Conservation (phyloP, 768 basidiomycete genomes). For the Psilocybe cyanescens region DNA sequence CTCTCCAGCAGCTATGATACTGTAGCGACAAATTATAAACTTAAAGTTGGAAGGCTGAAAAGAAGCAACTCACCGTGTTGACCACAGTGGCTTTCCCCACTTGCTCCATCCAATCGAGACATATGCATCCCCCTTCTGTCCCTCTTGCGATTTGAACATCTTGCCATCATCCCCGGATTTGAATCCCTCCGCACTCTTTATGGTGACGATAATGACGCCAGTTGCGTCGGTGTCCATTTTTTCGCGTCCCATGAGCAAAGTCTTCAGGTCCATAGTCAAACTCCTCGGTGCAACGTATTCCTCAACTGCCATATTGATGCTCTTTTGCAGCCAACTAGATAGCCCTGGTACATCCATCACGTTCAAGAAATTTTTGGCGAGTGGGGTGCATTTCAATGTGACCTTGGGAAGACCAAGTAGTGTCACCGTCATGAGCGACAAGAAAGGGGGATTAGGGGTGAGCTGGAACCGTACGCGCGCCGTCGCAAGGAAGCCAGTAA, state of each 20-base stretch:
- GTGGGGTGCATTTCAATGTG: slow-evolving; percentile 65
- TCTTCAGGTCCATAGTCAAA: slow-evolving; percentile 70
- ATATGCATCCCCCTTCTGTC: slow-evolving; percentile 53
- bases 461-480: slow-evolving; percentile 72
- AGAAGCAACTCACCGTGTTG: slow-evolving; percentile 46
- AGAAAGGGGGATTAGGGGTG: slow-evolving; percentile 71
- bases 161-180: slow-evolving; percentile 40
- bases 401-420: slow-evolving; percentile 74
- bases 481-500: slow-evolving; percentile 67
- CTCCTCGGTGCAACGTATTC: slow-evolving; percentile 75
- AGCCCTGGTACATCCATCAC: slow-evolving; percentile 79
- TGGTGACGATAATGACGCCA: slow-evolving; percentile 68
- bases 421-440: slow-evolving; percentile 52
- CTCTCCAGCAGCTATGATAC: slow-evolving; percentile 65
- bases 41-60: neutral
- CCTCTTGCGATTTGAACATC: slow-evolving; percentile 33
- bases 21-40: slow-evolving; percentile 15
- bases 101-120: slow-evolving; percentile 69
- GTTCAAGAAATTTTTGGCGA: slow-evolving; percentile 67
- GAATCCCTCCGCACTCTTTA: slow-evolving; percentile 62
- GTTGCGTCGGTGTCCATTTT: slow-evolving; percentile 68
- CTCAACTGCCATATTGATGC: slow-evolving; percentile 63
- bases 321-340: slow-evolving; percentile 67
- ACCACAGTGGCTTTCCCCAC: slow-evolving; percentile 67
- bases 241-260: slow-evolving; percentile 60